Base-by-base conservation (phyloP, 345 rosid genomes). In the Abelmoschus esculentus region DNA sequence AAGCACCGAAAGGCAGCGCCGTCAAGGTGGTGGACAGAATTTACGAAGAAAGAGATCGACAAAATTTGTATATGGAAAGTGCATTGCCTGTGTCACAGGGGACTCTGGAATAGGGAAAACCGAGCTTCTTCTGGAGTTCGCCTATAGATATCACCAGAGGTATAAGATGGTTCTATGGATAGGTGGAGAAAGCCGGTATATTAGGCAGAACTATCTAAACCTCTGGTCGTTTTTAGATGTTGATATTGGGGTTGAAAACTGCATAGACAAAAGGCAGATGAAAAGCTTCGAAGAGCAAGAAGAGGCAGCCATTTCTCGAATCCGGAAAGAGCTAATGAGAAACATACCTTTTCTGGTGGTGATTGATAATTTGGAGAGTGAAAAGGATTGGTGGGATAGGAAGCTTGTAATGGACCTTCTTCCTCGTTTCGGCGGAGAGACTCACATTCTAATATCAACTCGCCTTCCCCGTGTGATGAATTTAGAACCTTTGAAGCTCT, bases 101-200 rank as follows among this genome's bases (percentile, higher is more conserved):
- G 97, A 91, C 34, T 86, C 91, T 0, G 99, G 99, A 66, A 90
- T 95, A 2, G 99, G 99, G 31, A 95, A 95, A 67, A 95, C 99
- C 0, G 97, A 95, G 80, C 92, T 95, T 80, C 97, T 91, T 81
- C 88, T 95, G 38, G 99, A 95, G 73, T 95, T 84, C 70, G 97
- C 91, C 15, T 87, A 95, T 74, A 66, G 87, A 82, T 83, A 90
- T 77, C 93, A 89, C 78, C 97, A 88, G 79, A 86, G 90, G 77
- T 95, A 95, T 80, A 95, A 95, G 82, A 89, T 90, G 98, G 86
- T 95, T 70, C 76, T 91, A 46, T 95, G 99, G 99, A 79, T 95
- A 58, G 96, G 97, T 7, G 99, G 99, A 11, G 97, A 88, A 76
- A 88, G 90, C 85, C 82, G 92, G 71, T 87, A 90, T 64, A 79